Evolutionary conservation across 1,139 yeast species (phyloP), one percentile per base, ranked within the genome.

Genomic region (Lodderomyces theae): DNA sequence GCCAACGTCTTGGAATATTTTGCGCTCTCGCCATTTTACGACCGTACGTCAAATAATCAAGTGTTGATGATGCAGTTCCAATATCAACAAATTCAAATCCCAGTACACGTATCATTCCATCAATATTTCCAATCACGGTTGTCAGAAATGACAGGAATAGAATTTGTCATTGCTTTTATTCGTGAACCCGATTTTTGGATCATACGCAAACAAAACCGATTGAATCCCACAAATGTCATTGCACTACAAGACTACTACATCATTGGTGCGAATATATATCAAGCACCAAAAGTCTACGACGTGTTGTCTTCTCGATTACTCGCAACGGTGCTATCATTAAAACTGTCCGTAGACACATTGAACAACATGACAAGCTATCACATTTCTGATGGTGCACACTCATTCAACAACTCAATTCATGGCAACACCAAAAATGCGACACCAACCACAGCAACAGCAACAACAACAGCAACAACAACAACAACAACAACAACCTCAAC

Each of bases 61-160:
- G 94, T 88, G 26, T 75, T 94, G 32, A 86, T 86, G 64, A 92
- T 92, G 98, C 99, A 92, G 62, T 78, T 85, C 46, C 97, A 90
- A 60, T 89, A 83, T 72, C 86, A 82, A 52, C 86, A 81, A 41
- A 65, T 71, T 23, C 86, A 80, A 41, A 66, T 70, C 21, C 77
- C 72, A 5, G 60, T 63, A 22, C 54, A 59, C 36, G 51, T 61
- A 45, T 57, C 66, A 43, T 64, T 72, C 49, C 60, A 61, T 42
- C 55, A 62, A 48, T 70, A 75, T 54, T 63, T 80, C 43, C 78
- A 70, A 50, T 62, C 64, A 40, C 86, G 84, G 53, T 71, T 92
- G 46, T 66, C 71, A 44, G 87, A 86, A 51, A 82, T 92, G 88
- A 78, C 76, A 16, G 98, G 98, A 0, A 62, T 83, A 1, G 98